Percentiles rank a stretch among this genome's conserved stretches.
Evolutionary conservation across 305 asterid genomes (phyloP).

Genomic region (Ajuga reptans): DNA sequence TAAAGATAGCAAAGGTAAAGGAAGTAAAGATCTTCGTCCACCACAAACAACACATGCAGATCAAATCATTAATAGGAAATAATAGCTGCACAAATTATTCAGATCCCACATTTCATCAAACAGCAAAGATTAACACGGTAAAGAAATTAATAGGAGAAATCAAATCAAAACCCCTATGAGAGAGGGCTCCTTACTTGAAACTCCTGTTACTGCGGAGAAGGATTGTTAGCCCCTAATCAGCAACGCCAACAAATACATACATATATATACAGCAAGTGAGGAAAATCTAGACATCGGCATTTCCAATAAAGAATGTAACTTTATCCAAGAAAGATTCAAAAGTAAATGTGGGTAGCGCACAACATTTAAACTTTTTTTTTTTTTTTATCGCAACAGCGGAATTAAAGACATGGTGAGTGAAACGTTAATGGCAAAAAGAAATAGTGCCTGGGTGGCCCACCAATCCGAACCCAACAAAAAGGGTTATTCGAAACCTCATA

Average conservation of each 20-base stretch:
- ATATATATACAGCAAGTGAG: not conserved
- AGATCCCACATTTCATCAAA: constrained; percentile 12
- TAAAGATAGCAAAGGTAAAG: not conserved
- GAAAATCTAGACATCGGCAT: constrained; percentile 19
- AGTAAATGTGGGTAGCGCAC: constrained; percentile 2
- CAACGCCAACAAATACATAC: constrained; percentile 22
- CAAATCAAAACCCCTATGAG: not conserved
- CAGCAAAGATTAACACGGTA: constrained; percentile 1
- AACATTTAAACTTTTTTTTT: too few relatives aligned
- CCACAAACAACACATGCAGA: not conserved
- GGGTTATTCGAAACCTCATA: constrained; percentile 17
- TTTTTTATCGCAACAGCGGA: constrained; percentile 15
- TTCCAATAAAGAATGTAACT: constrained; percentile 38
- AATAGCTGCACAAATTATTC: not conserved
- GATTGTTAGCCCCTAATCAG: constrained; percentile 28
- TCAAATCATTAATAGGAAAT: not conserved
- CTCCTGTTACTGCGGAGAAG: constrained; percentile 11
- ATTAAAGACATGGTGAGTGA: constrained; percentile 22
- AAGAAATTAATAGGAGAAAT: not conserved
- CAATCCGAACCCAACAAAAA: constrained; percentile 12
- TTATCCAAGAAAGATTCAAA: constrained; percentile 24
- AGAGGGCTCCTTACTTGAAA: constrained; percentile 27
- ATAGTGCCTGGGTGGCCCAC: constrained; percentile 37
- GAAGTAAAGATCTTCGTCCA: not conserved
- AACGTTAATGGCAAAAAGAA: constrained; percentile 22